These are phyloP conservation scores for Mortierella sp. DNA, from an alignment of 371 early-diverging fungal species.

Conservation along the genomic window DNA sequence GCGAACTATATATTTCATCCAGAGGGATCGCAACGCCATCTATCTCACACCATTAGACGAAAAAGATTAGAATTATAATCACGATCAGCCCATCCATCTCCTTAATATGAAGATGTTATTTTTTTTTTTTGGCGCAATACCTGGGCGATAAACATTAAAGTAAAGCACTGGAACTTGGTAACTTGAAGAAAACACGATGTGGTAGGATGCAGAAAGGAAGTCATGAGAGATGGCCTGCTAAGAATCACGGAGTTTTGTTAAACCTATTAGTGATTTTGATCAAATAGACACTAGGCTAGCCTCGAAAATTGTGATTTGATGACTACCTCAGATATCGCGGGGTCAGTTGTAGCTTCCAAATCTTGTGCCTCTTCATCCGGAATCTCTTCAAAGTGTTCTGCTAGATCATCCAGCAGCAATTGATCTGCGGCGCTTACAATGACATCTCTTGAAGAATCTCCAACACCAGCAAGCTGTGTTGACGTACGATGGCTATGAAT, in stretches of 20 bases:
- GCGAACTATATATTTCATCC: slow-evolving; percentile 61
- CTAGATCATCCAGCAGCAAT: slow-evolving; percentile 27
- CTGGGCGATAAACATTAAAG: slow-evolving; percentile 64
- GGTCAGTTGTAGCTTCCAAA: neutral
- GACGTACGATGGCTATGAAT: slow-evolving; percentile 3
- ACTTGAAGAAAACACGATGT: slow-evolving; percentile 74
- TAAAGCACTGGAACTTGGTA: slow-evolving; percentile 83
- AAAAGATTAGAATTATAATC: neutral
- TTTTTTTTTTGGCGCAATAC: slow-evolving; percentile 33
- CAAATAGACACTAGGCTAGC: neutral
- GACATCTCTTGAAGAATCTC: neutral
- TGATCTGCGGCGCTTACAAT: slow-evolving; percentile 9
- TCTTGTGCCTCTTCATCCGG: slow-evolving; percentile 15
- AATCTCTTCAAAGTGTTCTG: slow-evolving; percentile 23
- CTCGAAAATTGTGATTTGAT: neutral
- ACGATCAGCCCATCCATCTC: neutral
- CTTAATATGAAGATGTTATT: no score
- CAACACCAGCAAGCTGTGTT: neutral
- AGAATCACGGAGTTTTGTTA: neutral
- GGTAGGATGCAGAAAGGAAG: slow-evolving; percentile 67
- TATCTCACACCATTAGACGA: slow-evolving; percentile 12
- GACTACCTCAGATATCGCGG: neutral
- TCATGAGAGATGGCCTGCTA: slow-evolving; percentile 5
- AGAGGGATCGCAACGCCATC: slow-evolving; percentile 61
- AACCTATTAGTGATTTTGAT: no score